These are phyloP conservation scores for Coprinopsis cinerea DNA, from an alignment of 768 basidiomycete genomes.

Conservation along the genomic window DNA sequence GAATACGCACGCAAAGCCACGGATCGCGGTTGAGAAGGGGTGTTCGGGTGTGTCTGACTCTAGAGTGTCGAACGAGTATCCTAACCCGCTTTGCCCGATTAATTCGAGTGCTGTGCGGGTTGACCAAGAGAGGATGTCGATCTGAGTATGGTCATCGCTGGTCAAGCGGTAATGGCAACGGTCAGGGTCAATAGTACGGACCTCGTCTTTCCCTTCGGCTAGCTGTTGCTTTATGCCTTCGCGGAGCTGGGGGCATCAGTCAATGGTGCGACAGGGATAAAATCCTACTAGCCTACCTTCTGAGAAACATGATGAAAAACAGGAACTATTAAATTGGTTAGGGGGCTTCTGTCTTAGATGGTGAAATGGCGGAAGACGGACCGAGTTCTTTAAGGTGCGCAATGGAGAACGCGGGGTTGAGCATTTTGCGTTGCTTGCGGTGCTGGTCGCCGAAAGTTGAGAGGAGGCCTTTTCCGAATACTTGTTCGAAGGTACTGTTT, in stretches of 20 bases:
- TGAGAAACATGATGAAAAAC: slow-evolving; percentile 29
- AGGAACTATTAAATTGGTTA: slow-evolving; percentile 22
- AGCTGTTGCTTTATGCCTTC: slow-evolving; percentile 20
- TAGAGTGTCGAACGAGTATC: slow-evolving; percentile 8
- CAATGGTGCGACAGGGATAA: background rate
- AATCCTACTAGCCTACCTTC: slow-evolving; percentile 17
- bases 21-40: slow-evolving; percentile 25
- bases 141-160: background rate
- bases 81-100: slow-evolving; percentile 11
- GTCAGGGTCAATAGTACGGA: background rate
- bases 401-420: slow-evolving; percentile 34
- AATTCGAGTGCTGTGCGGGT: slow-evolving; percentile 10
- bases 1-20: slow-evolving; percentile 24
- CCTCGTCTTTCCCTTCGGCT: slow-evolving; percentile 22
- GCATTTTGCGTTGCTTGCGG: slow-evolving; percentile 31
- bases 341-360: background rate
- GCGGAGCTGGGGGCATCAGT: slow-evolving; percentile 18
- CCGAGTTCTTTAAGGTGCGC: slow-evolving; percentile 32
- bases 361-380: slow-evolving; percentile 10
- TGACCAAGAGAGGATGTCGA: slow-evolving; percentile 7
- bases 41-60: slow-evolving; percentile 8
- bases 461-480: slow-evolving; percentile 11
- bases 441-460: slow-evolving; percentile 29
- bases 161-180: background rate
- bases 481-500: background rate